phyloP scores from a whole-genome alignment of 768 basidiomycete genomes.

The Mycena leptocephala region DNA sequence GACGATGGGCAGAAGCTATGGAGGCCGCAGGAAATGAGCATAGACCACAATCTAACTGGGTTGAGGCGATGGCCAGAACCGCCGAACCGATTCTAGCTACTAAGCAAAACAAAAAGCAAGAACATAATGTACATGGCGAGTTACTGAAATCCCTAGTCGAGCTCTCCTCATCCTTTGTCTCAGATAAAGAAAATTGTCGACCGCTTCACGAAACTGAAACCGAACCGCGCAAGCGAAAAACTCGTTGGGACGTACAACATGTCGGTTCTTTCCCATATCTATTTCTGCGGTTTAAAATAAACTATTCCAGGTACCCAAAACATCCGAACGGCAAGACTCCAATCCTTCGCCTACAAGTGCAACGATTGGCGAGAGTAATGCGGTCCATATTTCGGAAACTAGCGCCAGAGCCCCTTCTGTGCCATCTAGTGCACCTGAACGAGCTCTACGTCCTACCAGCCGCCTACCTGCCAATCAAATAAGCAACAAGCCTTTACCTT shows the following conservation, averaged over 20 bases:
- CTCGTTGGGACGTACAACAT: background rate
- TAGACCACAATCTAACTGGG: constrained; percentile 6
- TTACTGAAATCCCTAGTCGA: background rate
- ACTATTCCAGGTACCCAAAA: background rate
- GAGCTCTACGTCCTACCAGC: background rate
- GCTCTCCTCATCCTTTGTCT: background rate
- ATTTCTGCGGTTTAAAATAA: background rate
- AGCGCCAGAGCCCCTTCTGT: background rate
- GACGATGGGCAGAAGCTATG: constrained; percentile 28
- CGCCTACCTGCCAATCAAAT: background rate
- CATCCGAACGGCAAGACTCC: background rate
- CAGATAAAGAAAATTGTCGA: constrained; percentile 19
- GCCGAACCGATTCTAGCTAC: background rate
- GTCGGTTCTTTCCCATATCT: background rate
- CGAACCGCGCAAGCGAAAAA: background rate
- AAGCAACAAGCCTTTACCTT: background rate
- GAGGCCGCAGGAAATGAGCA: constrained; percentile 11
- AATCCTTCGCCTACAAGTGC: background rate
- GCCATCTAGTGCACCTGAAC: background rate
- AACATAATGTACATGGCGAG: background rate
- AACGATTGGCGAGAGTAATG: background rate
- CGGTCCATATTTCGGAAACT: background rate
- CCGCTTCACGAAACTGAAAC: background rate
- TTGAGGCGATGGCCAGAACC: constrained; percentile 11
- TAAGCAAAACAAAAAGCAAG: background rate